These are phyloP conservation scores for Fusarium sp. DNA, from an alignment of 2,329 filamentous ascomycete genomes.

Conservation along the genomic window DNA sequence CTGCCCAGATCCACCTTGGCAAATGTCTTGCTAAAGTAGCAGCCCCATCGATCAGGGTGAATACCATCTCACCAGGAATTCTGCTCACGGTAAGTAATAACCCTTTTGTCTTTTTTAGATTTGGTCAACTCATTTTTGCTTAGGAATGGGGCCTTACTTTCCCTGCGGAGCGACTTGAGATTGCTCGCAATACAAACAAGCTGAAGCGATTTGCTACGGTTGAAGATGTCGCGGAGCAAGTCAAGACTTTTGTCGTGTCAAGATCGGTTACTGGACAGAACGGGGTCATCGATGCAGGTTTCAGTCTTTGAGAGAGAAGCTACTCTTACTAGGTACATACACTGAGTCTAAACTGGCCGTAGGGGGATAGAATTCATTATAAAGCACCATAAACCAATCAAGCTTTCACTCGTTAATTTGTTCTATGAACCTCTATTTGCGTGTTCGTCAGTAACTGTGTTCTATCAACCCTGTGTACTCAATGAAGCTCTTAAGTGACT, in stretches of 20 bases:
- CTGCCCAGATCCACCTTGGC: slow-evolving; percentile 74
- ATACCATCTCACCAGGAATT: slow-evolving; percentile 68
- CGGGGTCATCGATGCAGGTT: slow-evolving; percentile 59
- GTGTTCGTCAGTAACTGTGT: too few relatives aligned
- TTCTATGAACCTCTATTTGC: too few relatives aligned
- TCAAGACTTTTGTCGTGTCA: slow-evolving; percentile 62
- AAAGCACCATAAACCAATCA: too few relatives aligned
- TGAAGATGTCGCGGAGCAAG: slow-evolving; percentile 67
- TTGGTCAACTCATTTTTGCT: background rate
- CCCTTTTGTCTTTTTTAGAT: too few relatives aligned
- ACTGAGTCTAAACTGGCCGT: too few relatives aligned
- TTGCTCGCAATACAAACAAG: slow-evolving; percentile 66
- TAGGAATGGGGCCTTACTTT: slow-evolving; percentile 75
- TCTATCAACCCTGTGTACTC: too few relatives aligned
- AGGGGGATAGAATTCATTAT: too few relatives aligned
- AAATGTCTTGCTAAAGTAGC: slow-evolving; percentile 67
- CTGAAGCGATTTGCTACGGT: slow-evolving; percentile 70
- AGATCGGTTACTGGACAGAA: slow-evolving; percentile 67
- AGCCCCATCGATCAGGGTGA: slow-evolving; percentile 69
- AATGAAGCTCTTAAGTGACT: too few relatives aligned
- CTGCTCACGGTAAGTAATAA: slow-evolving; percentile 58
- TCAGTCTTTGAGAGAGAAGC: background rate
- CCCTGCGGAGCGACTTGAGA: slow-evolving; percentile 67
- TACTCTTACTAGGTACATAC: too few relatives aligned
- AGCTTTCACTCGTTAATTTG: too few relatives aligned